Evolutionary conservation across 352 stramenopile species (phyloP), one percentile per base, ranked within the genome.

Genomic region (Elongisporangium prolatum): DNA sequence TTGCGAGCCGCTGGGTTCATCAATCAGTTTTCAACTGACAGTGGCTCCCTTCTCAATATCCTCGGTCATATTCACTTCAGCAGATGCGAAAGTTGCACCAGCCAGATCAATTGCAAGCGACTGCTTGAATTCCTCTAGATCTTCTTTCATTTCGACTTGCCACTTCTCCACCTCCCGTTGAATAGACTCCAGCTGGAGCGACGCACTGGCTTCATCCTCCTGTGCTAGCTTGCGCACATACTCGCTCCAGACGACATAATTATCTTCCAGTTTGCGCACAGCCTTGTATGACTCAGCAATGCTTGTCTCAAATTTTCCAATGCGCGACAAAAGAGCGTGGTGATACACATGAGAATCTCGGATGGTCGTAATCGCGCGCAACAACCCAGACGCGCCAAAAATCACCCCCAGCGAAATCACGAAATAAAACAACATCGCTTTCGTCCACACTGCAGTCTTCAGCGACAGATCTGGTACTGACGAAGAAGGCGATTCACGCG

Each of bases 191-290:
- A 92, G 64, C 44, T 88, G 76, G n/a, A 63, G 62, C 38, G 85
- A 47, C 14, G 83, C 74, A 53, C 87, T 77, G 9, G 59, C 61
- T 64, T 90, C 80, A 54, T 92, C 83, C 56, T 92, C 77, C 60
- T 90, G 71, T 0, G 80, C 75, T 44, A 92, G 68, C 18, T 77
- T 69, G 25, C 76, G 75, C 38, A 92, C 76, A 48, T 90, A 88
- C 4, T 92, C 83, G 52, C 73, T 88, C 83, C 83, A 92, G 13
- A 86, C 61, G 0, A 61, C 67, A 61, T 88, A 92, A 52, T 89
- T 81, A 24, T 87, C 64, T 44, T 92, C 78, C 18, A 92, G 69
- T 52, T 84, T 80, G 0, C 74, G 59, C 48, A 92, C 71, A 20
- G 84, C 76, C n/a, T 72, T 56, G 62, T 86, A 80, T 4, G 80